Base-by-base conservation (phyloP, 108 stramenopile genomes). In the Cyclotella atomus region DNA sequence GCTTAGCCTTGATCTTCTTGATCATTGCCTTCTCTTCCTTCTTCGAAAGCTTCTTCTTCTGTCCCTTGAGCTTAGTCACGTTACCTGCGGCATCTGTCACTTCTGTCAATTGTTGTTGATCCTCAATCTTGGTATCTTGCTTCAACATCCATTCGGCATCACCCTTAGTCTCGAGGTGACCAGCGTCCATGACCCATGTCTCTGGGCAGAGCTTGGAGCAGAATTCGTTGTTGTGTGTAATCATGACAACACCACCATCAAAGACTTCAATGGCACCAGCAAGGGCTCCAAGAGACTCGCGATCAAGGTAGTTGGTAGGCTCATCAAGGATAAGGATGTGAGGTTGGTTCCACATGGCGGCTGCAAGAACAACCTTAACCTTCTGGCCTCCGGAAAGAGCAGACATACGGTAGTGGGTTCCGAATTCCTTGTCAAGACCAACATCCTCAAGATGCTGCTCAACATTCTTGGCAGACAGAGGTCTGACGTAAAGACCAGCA, bases 201-300 rank as follows among this genome's bases (percentile, higher is more conserved):
- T 98, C 99, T 30, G 97, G 97, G 71, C 97, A 97, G 29, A 98
- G 89, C 70, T 95, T 89, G 28, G 87, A 89, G 49, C 95, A 91
- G 89, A 99, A 99, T 77, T 99, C 98, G 80, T 97, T 97, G 96
- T 99, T 98, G 94, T 99, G 99, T n/a, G 96, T 87, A 83, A 99
- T 99, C 77, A 99, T 98, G 75, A 99, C 96, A 46, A 99, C 95
- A 72, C 99, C 99, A 65, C 99, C 99, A 53, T 97, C 98, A 75
- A 95, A 99, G 19, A 76, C 77, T 75, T 97, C 92, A 81, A 99
- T 99, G 68, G 97, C 99, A 49, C 89, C 91, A n/a, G 98, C 98
- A 73, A 99, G 90, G 30, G 97, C 99, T 33, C 99, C 99, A 53
- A 99, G 91, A 52, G 91, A 88, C 73, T 99, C 99, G 56, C 99